Conservation (phyloP, 1,284 basidiomycete species). For the Anthracocystis panici-leucophaei region DNA sequence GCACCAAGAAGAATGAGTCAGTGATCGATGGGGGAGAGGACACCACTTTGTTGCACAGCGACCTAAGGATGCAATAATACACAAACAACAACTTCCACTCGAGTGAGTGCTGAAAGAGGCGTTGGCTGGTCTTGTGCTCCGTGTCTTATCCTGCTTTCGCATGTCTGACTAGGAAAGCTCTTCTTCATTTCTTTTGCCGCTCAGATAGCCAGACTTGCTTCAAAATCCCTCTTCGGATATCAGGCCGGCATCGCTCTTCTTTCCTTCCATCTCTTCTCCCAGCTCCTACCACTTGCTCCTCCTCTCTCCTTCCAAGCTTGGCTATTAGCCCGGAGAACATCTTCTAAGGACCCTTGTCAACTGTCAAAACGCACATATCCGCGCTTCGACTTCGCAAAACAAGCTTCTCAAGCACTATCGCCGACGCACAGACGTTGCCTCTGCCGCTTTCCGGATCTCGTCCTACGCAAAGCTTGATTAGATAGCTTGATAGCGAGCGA, state of each 20-base stretch:
- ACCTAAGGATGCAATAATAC: too few relatives aligned
- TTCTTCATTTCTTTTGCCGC: slow-evolving; percentile 5
- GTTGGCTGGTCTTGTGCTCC: slow-evolving; percentile 5
- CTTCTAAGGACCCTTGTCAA: slow-evolving; percentile 21
- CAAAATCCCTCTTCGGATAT: slow-evolving; percentile 36
- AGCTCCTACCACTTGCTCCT: slow-evolving; percentile 8
- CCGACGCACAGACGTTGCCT: slow-evolving; percentile 25
- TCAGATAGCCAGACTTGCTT: slow-evolving; percentile 21
- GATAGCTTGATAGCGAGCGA: slow-evolving; percentile 16
- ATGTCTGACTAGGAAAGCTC: slow-evolving; percentile 11
- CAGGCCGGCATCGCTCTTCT: slow-evolving; percentile 37
- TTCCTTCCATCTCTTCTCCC: slow-evolving; percentile 18
- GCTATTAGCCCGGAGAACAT: slow-evolving; percentile 50
- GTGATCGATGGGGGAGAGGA: background rate
- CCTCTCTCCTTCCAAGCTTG: slow-evolving; percentile 17
- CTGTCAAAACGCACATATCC: slow-evolving; percentile 31
- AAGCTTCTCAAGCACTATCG: slow-evolving; percentile 8
- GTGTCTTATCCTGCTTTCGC: slow-evolving; percentile 2
- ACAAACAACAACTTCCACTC: too few relatives aligned
- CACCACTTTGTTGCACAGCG: background rate
- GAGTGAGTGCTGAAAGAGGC: background rate
- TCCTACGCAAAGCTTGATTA: slow-evolving; percentile 15
- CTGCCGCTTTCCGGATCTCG: background rate
- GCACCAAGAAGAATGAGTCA: background rate
- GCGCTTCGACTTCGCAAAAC: slow-evolving; percentile 17